Evolutionary conservation across 352 stramenopile genomes (phyloP).

Genomic region (Blastocystis sp.): DNA sequence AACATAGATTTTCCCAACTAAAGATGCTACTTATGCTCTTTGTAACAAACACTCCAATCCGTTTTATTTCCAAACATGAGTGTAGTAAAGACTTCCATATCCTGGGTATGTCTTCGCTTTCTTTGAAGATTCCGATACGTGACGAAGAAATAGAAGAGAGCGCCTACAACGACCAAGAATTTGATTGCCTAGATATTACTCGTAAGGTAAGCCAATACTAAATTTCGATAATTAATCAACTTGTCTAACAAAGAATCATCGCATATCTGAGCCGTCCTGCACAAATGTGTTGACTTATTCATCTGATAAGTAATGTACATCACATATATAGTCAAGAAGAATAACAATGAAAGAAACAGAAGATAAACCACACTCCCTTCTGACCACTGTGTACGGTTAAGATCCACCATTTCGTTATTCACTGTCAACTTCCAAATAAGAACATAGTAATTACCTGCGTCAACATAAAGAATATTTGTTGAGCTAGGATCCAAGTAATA

Average conservation of each 20-base stretch:
- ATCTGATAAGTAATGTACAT: not conserved
- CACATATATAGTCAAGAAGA: not conserved
- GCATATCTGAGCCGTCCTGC: not conserved
- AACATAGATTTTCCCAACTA: conserved; percentile 91
- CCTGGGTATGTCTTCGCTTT: not conserved
- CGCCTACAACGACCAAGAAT: not conserved
- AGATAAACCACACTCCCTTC: not conserved
- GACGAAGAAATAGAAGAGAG: not conserved
- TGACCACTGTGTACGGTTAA: not conserved
- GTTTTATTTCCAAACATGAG: not conserved
- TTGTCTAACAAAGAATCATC: not conserved
- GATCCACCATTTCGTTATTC: not conserved
- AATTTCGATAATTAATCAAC: not conserved
- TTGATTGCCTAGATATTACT: not conserved
- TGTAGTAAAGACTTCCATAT: not conserved
- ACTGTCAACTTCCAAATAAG: conserved; percentile 25
- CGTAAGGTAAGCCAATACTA: not conserved
- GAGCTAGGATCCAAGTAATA: not conserved
- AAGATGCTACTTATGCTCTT: conserved; percentile 96
- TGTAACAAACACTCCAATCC: conserved; percentile 69
- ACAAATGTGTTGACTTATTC: not conserved
- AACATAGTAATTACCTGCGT: not conserved
- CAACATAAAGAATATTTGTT: not conserved
- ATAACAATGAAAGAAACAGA: not conserved
- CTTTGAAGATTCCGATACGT: not conserved